Evolutionary conservation across 352 stramenopile species (phyloP).

Genomic region (Globisporangium viniferum): DNA sequence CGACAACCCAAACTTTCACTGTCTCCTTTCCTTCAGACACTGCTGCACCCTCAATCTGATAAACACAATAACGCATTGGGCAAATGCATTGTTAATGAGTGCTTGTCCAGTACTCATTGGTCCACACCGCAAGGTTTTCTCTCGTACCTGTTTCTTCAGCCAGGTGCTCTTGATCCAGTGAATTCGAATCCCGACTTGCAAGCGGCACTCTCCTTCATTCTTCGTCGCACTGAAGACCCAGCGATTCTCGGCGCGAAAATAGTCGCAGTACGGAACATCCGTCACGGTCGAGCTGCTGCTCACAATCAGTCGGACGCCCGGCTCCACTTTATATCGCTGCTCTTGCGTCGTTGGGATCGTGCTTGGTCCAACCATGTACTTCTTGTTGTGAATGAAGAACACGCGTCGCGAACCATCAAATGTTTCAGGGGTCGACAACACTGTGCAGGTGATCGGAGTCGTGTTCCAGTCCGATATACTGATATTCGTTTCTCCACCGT

Average conservation of each 20-base stretch:
- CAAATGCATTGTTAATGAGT: not conserved
- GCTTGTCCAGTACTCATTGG: not conserved
- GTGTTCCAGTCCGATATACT: conserved; percentile 50
- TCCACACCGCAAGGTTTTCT: not conserved
- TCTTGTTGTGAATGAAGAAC: conserved; percentile 82
- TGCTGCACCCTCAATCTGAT: conserved; percentile 75
- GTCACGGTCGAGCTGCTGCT: conserved; percentile 70
- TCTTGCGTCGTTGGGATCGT: conserved; percentile 71
- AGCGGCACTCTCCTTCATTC: conserved; percentile 32
- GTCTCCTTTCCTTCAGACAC: conserved; percentile 68
- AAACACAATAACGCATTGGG: not conserved
- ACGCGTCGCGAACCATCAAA: conserved; percentile 62
- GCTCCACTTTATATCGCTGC: conserved; percentile 60
- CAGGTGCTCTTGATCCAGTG: conserved; percentile 83
- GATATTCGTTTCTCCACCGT: conserved; percentile 56
- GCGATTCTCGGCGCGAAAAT: conserved; percentile 83
- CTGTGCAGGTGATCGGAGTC: conserved; percentile 42
- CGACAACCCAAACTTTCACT: conserved; percentile 41
- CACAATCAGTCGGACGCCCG: conserved; percentile 49
- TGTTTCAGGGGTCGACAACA: conserved; percentile 47
- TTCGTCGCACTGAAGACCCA: conserved; percentile 76
- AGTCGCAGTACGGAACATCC: conserved; percentile 83
- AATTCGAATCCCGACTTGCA: conserved; percentile 68
- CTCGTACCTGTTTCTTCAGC: conserved; percentile 81
- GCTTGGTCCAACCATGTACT: conserved; percentile 84